Percentiles rank a stretch among this genome's conserved stretches.
Evolutionary conservation across 495 filamentous ascomycete genomes (phyloP).

Genomic region (Podospora bellae-mahoneyi): DNA sequence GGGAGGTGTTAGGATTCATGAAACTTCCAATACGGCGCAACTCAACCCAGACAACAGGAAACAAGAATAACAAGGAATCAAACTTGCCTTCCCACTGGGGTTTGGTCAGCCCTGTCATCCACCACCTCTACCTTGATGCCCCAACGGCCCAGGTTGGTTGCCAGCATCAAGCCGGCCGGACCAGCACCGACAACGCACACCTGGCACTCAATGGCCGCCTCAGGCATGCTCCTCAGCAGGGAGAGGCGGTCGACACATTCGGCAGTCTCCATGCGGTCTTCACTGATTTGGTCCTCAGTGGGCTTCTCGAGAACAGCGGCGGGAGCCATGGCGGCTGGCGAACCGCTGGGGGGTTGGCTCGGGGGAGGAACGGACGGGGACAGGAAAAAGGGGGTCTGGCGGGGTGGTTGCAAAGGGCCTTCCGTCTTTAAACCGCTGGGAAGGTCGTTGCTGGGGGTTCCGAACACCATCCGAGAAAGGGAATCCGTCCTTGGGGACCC

Average conservation of each 20-base stretch:
- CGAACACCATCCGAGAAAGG: constrained; percentile 11
- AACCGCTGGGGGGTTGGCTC: constrained; percentile 9
- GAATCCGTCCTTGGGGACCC: background rate
- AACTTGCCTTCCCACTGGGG: constrained; percentile 54
- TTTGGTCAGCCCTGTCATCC: constrained; percentile 60
- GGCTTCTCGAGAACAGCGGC: constrained; percentile 29
- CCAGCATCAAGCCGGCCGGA: constrained; percentile 67
- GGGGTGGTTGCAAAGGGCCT: background rate
- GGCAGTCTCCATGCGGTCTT: constrained; percentile 24
- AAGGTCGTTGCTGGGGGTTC: background rate
- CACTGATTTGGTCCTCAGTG: constrained; percentile 27
- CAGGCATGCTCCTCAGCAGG: constrained; percentile 38
- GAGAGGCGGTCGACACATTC: constrained; percentile 37
- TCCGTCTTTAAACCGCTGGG: constrained; percentile 7
- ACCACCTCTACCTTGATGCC: constrained; percentile 59
- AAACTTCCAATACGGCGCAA: background rate
- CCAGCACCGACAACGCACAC: constrained; percentile 70
- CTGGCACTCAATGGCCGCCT: constrained; percentile 38
- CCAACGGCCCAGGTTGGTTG: constrained; percentile 63
- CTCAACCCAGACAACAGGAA: background rate
- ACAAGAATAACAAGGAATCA: background rate
- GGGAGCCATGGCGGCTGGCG: constrained; percentile 27
- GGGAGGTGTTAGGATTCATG: background rate
- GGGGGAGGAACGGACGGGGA: background rate
- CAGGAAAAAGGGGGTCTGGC: background rate